Evolutionary conservation across 2,329 filamentous ascomycete genomes (phyloP).

Genomic region (Ceratocystis variospora): DNA sequence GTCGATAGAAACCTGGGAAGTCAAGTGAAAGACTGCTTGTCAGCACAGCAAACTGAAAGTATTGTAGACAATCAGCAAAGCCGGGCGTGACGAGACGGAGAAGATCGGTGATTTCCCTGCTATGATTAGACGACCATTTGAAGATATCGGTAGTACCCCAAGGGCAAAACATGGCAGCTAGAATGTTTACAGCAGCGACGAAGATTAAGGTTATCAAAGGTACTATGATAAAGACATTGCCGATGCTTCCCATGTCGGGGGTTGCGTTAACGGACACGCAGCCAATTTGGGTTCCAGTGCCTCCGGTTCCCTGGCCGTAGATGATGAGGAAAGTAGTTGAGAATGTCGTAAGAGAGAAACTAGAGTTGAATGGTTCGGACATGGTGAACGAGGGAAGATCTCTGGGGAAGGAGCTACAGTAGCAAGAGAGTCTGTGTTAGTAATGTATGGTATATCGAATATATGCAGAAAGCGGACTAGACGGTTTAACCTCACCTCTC

Average conservation of each 20-base stretch:
- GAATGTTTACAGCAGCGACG: slow-evolving; percentile 67
- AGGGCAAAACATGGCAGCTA: slow-evolving; percentile 77
- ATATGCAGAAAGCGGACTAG: not conserved
- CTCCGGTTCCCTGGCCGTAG: slow-evolving; percentile 49
- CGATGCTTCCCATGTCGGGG: slow-evolving; percentile 60
- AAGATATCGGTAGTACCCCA: slow-evolving; percentile 89
- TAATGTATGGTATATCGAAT: not conserved
- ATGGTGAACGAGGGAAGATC: slow-evolving; percentile 60
- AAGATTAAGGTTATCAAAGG: slow-evolving; percentile 66
- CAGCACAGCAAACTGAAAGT: slow-evolving; percentile 83
- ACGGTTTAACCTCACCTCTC: slow-evolving; percentile 27
- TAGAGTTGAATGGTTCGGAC: slow-evolving; percentile 60
- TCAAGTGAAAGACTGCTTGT: slow-evolving; percentile 75
- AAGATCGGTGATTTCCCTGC: slow-evolving; percentile 70
- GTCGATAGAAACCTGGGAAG: slow-evolving; percentile 92
- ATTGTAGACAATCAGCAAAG: slow-evolving; percentile 92
- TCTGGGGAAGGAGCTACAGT: slow-evolving; percentile 27
- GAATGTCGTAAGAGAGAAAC: slow-evolving; percentile 76
- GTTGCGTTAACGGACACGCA: slow-evolving; percentile 76
- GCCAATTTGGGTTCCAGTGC: slow-evolving; percentile 47
- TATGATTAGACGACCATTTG: slow-evolving; percentile 96
- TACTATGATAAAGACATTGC: slow-evolving; percentile 58
- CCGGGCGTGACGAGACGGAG: slow-evolving; percentile 86
- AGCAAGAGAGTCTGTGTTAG: not conserved
- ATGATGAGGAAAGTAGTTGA: slow-evolving; percentile 58